Evolutionary conservation across 2,329 filamentous ascomycete species (phyloP), one percentile per base, ranked within the genome.

Genomic region (Aureobasidium sp.): DNA sequence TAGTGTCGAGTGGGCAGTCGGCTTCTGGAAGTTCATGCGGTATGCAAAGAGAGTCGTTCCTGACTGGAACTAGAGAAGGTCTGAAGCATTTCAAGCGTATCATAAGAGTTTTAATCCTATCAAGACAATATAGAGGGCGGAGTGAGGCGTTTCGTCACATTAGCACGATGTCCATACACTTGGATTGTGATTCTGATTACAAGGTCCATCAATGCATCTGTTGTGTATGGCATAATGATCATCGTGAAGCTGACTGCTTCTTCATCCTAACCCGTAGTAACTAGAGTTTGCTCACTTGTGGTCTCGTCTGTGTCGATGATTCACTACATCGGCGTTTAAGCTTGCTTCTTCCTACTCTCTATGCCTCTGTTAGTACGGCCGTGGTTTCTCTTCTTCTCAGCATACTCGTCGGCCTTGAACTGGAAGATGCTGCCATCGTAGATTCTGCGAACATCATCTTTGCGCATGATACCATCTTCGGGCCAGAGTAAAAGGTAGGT

Each of bases 1-100:
- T 0, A 86, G 86, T 69, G 80, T 83, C 8, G 84, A 87, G 72
- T 77, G 80, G 67, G 82, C 83, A 0, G 85, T 87, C 56, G 85
- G 85, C 0, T 80, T 87, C 68, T 85, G 78, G 69, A 87, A 87
- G 72, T 87, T 87, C 66, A 86, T 87, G 83, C 83, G 79, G 51
- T 86, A 81, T 67, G 71, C 84, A 60, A 82, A 82, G 72, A 78
- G 76, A 64, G 82, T 84, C 5, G 74, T 77, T 23, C 82, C 81
- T 17, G 71, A 74, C 20, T 86, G 84, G 83, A 72, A 72, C 32
- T 68, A 63, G 56, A 58, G 20, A 23, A 17, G 9, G 7, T 39
- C 20, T 37, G 36, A 17, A 34, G 51, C 37, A 17, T 44, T 46
- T 32, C 13, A 13, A 42, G 37, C 36, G 34, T 39, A 17, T 26